Evolutionary conservation across 768 basidiomycete species (phyloP).

Genomic region (Cyclocybe cylindracea): DNA sequence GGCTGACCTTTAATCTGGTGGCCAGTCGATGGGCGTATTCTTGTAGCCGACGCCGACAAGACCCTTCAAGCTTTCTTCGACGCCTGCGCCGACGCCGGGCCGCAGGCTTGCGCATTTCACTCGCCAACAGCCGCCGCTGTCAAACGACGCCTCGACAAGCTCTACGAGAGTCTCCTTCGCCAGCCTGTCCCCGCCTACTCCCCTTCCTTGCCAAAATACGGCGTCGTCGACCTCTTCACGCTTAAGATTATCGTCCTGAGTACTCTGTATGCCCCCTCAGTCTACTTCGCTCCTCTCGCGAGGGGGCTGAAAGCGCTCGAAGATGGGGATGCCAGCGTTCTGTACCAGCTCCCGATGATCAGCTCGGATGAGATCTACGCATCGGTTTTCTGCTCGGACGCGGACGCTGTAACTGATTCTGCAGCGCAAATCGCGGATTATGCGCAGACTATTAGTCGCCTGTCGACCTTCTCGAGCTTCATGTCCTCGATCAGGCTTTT

Average conservation of each 20-base stretch:
- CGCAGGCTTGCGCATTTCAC: conserved; percentile 32
- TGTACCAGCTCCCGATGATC: background rate
- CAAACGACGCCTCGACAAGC: background rate
- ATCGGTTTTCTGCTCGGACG: background rate
- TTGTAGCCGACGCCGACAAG: conserved; percentile 38
- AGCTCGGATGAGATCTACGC: background rate
- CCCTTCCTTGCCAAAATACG: conserved; percentile 20
- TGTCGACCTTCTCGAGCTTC: too few relatives aligned
- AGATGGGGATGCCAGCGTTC: conserved; percentile 23
- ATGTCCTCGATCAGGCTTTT: background rate
- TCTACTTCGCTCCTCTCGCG: conserved; percentile 31
- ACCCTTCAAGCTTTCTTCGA: conserved; percentile 33
- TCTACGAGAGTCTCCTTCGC: conserved; percentile 29
- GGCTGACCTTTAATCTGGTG: too few relatives aligned
- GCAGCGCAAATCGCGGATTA: background rate
- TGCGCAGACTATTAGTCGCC: too few relatives aligned
- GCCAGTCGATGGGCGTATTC: conserved; percentile 34
- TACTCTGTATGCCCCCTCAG: conserved; percentile 34
- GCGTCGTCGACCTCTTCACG: conserved; percentile 34
- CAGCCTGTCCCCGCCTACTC: conserved; percentile 34
- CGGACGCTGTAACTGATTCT: background rate
- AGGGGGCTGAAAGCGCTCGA: conserved; percentile 34
- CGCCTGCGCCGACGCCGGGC: conserved; percentile 37
- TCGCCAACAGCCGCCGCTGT: conserved; percentile 18
- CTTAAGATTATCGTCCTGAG: conserved; percentile 31